Evolutionary conservation across 2,329 filamentous ascomycete species (phyloP).

Genomic region (Stemphylium lycopersici): DNA sequence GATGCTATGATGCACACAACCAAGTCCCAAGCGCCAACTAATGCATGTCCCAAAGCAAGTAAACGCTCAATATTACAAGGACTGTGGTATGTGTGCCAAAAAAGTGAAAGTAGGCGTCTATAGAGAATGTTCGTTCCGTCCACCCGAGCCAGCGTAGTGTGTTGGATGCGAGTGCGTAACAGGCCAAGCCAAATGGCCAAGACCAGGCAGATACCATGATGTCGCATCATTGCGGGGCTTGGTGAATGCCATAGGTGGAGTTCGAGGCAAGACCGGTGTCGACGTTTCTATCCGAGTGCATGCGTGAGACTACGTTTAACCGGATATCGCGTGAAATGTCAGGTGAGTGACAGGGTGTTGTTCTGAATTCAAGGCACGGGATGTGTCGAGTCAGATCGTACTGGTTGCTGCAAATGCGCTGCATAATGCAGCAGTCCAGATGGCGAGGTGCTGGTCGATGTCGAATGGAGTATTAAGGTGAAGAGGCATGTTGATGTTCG

Average conservation of each 20-base stretch:
- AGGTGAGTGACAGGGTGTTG: constrained; percentile 28
- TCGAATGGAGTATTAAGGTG: constrained; percentile 26
- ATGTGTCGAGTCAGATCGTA: constrained; percentile 35
- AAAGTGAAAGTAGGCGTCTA: constrained; percentile 35
- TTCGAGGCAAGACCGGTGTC: constrained; percentile 20
- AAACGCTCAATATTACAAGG: constrained; percentile 47
- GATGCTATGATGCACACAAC: constrained; percentile 24
- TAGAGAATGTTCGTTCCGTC: constrained; percentile 34
- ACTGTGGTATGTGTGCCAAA: constrained; percentile 27
- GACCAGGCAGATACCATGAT: constrained; percentile 25
- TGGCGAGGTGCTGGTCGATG: constrained; percentile 23
- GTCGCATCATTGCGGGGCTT: constrained; percentile 23
- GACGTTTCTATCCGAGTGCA: constrained; percentile 21
- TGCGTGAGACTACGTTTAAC: constrained; percentile 25
- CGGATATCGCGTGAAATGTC: constrained; percentile 25
- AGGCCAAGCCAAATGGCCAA: constrained; percentile 22
- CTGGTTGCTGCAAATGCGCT: constrained; percentile 30
- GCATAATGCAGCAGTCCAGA: constrained; percentile 30
- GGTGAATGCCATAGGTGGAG: constrained; percentile 12
- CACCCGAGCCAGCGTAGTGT: constrained; percentile 48
- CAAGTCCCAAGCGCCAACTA: constrained; percentile 38
- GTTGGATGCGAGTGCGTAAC: constrained; percentile 34
- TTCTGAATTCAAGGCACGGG: constrained; percentile 26
- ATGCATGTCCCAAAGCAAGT: constrained; percentile 36
- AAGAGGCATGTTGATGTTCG: constrained; percentile 16